These are phyloP conservation scores for Dothistroma septosporum DNA, from an alignment of 2,329 filamentous ascomycete genomes.

Conservation along the genomic window DNA sequence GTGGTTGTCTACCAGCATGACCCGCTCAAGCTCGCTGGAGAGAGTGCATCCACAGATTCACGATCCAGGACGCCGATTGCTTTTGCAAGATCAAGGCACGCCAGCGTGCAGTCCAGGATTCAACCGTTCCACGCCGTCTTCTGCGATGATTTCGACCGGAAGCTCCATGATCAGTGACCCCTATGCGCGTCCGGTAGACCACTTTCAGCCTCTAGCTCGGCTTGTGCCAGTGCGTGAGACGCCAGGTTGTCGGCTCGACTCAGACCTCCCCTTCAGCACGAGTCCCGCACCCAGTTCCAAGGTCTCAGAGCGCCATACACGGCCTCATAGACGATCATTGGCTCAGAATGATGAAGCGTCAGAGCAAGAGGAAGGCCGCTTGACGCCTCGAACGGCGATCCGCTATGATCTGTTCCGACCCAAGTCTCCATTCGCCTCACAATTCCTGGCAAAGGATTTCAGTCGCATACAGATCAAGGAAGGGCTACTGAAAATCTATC, in stretches of 20 bases:
- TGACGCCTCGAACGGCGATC: conserved; percentile 1
- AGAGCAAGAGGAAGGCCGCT: background rate
- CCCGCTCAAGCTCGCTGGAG: background rate
- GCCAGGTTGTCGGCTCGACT: background rate
- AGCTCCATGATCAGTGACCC: background rate
- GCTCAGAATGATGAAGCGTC: background rate
- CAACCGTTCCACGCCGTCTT: background rate
- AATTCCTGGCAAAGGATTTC: conserved; percentile 14
- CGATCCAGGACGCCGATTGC: background rate
- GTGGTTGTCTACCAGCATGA: background rate
- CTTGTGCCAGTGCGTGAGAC: background rate
- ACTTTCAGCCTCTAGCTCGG: background rate
- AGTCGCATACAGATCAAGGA: conserved; percentile 15
- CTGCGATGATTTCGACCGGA: background rate
- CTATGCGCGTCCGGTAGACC: background rate
- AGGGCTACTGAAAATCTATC: conserved; percentile 18
- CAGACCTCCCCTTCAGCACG: background rate
- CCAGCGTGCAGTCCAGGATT: background rate
- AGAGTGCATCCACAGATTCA: background rate
- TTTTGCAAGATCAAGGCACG: background rate
- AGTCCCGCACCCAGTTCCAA: background rate
- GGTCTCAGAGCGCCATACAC: no score
- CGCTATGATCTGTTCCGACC: conserved; percentile 8
- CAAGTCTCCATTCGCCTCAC: conserved; percentile 9
- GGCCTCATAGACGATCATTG: background rate